These are phyloP conservation scores for Clonostachys sp. DNA, from an alignment of 2,329 filamentous ascomycete species.

Conservation along the genomic window DNA sequence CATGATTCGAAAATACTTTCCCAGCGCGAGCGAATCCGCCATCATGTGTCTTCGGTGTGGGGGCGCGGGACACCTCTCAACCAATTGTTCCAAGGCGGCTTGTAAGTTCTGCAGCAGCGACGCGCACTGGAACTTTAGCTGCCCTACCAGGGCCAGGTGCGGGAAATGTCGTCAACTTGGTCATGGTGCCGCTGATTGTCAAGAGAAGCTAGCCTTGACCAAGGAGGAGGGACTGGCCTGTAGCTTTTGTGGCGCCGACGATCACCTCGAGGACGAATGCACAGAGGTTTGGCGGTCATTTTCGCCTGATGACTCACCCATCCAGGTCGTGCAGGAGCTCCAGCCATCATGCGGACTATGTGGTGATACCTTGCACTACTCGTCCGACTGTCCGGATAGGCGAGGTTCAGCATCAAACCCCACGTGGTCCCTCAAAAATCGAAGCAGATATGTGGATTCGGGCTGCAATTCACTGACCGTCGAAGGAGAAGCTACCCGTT, in stretches of 20 bases:
- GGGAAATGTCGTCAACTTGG: slow-evolving; percentile 59
- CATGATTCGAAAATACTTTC: slow-evolving; percentile 43
- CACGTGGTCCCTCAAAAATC: slow-evolving; percentile 49
- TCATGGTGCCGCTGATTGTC: slow-evolving; percentile 46
- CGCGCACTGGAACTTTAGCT: slow-evolving; percentile 44
- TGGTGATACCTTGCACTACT: slow-evolving; percentile 49
- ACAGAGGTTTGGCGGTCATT: slow-evolving; percentile 57
- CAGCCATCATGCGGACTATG: slow-evolving; percentile 52
- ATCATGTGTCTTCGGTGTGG: slow-evolving; percentile 49
- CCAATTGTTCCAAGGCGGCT: slow-evolving; percentile 34
- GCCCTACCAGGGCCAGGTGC: slow-evolving; percentile 46
- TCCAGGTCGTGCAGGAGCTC: slow-evolving; percentile 44
- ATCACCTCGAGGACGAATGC: slow-evolving; percentile 58
- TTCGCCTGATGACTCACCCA: slow-evolving; percentile 27
- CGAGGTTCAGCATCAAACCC: slow-evolving; percentile 19
- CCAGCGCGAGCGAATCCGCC: slow-evolving; percentile 34
- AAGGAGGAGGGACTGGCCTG: slow-evolving; percentile 54
- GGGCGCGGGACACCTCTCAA: slow-evolving; percentile 36
- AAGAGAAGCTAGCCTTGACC: slow-evolving; percentile 47
- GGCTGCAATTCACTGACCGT: slow-evolving; percentile 32
- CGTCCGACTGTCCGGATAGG: slow-evolving; percentile 43
- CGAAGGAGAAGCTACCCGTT: slow-evolving; percentile 13
- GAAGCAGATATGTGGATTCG: slow-evolving; percentile 42
- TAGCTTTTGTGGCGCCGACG: slow-evolving; percentile 49
- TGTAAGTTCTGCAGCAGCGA: slow-evolving; percentile 43